Evolutionary conservation across 208 protist genomes (phyloP).

Genomic region (Pavlovales sp.): DNA sequence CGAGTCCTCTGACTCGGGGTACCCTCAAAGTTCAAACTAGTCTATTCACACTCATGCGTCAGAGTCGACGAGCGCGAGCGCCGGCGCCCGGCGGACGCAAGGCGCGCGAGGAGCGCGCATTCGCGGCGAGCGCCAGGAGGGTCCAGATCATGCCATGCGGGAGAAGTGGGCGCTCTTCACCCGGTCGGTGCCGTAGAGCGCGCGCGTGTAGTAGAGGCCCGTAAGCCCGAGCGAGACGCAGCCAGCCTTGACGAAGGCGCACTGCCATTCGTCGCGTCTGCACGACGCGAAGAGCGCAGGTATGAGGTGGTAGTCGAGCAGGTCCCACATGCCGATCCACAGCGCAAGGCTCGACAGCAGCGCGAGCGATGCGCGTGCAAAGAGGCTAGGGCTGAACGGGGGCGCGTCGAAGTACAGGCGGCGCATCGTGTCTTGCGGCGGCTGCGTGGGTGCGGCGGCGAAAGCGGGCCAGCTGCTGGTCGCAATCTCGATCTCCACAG

Average conservation of each 20-base stretch:
- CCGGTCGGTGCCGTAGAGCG: neutral
- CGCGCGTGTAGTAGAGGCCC: slow-evolving; percentile 7
- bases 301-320: slow-evolving; percentile 3
- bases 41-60: too few species aligned
- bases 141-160: slow-evolving; percentile 9
- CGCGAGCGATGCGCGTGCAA: neutral
- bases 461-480: too few species aligned
- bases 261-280: neutral
- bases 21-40: too few species aligned
- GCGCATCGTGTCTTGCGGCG: neutral
- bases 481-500: too few species aligned
- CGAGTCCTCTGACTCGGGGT: too few species aligned
- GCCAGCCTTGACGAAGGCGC: neutral
- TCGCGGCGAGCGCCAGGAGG: too few species aligned
- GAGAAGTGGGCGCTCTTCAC: neutral
- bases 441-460: too few species aligned
- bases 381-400: neutral
- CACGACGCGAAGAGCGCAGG: neutral
- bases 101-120: too few species aligned
- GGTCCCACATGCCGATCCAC: slow-evolving; percentile 36
- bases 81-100: too few species aligned
- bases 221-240: neutral
- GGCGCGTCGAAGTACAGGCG: slow-evolving; percentile 1
- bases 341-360: neutral
- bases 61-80: too few species aligned